Conservation (phyloP, 768 basidiomycete species). For the Gloeostereum incarnatum region DNA sequence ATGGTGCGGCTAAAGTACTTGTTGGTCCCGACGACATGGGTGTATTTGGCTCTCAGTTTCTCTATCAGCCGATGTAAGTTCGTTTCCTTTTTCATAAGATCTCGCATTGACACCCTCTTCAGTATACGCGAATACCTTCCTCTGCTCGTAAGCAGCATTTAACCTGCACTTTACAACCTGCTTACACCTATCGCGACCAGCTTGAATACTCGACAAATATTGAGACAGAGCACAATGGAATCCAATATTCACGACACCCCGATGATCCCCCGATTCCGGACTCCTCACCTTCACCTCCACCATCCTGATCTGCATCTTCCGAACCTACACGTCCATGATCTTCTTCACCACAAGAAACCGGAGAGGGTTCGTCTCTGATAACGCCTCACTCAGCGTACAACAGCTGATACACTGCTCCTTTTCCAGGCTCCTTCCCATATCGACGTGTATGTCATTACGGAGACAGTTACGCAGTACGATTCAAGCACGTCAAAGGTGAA, state of each 20-base stretch:
- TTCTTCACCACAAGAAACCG: too few species aligned
- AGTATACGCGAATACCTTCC: constrained; percentile 25
- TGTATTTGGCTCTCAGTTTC: constrained; percentile 23
- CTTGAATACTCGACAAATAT: constrained; percentile 21
- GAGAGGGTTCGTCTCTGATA: constrained; percentile 2
- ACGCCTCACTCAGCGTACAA: background rate
- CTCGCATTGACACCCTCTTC: background rate
- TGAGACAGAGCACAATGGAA: constrained; percentile 9
- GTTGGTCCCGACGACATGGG: constrained; percentile 20
- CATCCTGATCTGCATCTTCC: constrained; percentile 2
- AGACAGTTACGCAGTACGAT: constrained; percentile 15
- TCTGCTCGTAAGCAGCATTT: constrained; percentile 17
- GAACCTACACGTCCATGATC: background rate
- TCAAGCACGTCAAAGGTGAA: too few species aligned
- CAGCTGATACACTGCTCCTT: too few species aligned
- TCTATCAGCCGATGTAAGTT: constrained; percentile 20
- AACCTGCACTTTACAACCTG: background rate
- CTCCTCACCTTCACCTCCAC: constrained; percentile 4
- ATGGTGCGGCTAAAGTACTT: constrained; percentile 13
- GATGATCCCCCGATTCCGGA: constrained; percentile 8
- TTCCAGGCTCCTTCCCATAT: constrained; percentile 16
- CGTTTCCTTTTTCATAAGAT: background rate
- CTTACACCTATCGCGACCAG: constrained; percentile 8
- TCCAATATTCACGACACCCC: constrained; percentile 9
- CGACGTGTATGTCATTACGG: constrained; percentile 19